These are phyloP conservation scores for Irineochytrium annulatum DNA, from an alignment of 192 early-diverging fungal genomes.

Conservation along the genomic window DNA sequence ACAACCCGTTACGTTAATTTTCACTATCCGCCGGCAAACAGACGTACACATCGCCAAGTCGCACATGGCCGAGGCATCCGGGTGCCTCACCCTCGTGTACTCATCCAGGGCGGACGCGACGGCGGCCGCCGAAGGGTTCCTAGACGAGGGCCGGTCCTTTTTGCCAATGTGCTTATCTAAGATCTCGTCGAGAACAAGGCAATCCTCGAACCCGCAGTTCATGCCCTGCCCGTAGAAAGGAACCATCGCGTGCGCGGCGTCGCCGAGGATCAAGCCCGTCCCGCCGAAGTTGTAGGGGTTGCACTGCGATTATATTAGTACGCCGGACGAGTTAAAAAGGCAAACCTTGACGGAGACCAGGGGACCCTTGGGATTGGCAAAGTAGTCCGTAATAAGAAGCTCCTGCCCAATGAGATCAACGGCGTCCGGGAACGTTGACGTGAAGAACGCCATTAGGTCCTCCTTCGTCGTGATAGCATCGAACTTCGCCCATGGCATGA, in stretches of 20 bases:
- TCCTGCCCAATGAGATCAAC: slow-evolving; percentile 74
- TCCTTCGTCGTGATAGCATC: slow-evolving; percentile 59
- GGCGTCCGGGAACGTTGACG: slow-evolving; percentile 70
- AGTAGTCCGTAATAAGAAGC: slow-evolving; percentile 69
- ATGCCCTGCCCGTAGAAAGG: slow-evolving; percentile 96
- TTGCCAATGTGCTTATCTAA: slow-evolving; percentile 30
- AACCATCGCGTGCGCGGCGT: slow-evolving; percentile 97
- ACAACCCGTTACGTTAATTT: background rate
- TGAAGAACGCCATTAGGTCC: slow-evolving; percentile 69
- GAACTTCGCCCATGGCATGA: slow-evolving; percentile 89
- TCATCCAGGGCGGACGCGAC: slow-evolving; percentile 63
- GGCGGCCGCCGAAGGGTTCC: slow-evolving; percentile 29
- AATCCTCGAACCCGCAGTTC: slow-evolving; percentile 98
- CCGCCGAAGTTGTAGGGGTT: slow-evolving; percentile 82
- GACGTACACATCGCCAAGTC: slow-evolving; percentile 73
- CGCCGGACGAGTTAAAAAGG: slow-evolving; percentile 2
- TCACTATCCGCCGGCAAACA: background rate
- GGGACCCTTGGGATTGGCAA: slow-evolving; percentile 77
- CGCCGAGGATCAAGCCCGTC: slow-evolving; percentile 77
- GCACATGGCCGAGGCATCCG: slow-evolving; percentile 81
- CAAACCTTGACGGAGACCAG: slow-evolving; percentile 76
- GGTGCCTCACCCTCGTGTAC: slow-evolving; percentile 65
- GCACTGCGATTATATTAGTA: slow-evolving; percentile 37
- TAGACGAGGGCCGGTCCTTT: background rate
- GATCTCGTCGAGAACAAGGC: slow-evolving; percentile 64